A percentile compares a stretch with the other conserved stretches of the same genome.
Conservation (phyloP, 495 filamentous ascomycete genomes). For the Aspergillus haitiensis region DNA sequence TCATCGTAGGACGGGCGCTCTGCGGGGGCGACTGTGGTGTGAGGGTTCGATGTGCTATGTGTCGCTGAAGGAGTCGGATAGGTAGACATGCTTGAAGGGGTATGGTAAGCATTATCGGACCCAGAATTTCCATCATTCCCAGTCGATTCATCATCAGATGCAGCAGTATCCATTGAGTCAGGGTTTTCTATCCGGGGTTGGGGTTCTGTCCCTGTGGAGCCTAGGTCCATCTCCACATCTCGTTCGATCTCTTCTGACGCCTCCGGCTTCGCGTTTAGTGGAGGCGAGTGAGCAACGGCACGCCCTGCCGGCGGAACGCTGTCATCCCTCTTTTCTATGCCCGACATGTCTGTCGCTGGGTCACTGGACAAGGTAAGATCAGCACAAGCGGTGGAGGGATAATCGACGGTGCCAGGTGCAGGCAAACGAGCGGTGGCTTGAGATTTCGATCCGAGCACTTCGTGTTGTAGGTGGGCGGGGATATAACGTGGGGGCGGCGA, state of each 20-base stretch:
- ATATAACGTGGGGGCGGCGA: constrained; percentile 53
- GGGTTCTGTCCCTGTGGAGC: constrained; percentile 22
- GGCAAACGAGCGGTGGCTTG: constrained; percentile 45
- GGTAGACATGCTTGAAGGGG: constrained; percentile 34
- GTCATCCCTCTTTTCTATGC: constrained; percentile 35
- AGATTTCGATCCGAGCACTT: constrained; percentile 50
- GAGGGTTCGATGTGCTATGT: constrained; percentile 21
- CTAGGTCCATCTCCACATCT: constrained; percentile 38
- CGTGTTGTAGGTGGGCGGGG: constrained; percentile 62
- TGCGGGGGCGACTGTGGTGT: constrained; percentile 15
- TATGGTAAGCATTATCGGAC: constrained; percentile 33
- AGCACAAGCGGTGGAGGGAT: constrained; percentile 71
- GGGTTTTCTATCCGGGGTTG: constrained; percentile 24
- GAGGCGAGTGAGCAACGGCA: constrained; percentile 44
- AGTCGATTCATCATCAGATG: constrained; percentile 26
- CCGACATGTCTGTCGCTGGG: constrained; percentile 52
- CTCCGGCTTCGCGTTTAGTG: constrained; percentile 54
- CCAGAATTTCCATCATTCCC: constrained; percentile 22
- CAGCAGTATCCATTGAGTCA: constrained; percentile 29
- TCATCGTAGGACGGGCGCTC: constrained; percentile 66
- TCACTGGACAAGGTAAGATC: constrained; percentile 68
- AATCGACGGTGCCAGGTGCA: constrained; percentile 61
- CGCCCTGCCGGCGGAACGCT: constrained; percentile 26
- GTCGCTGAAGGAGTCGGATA: constrained; percentile 27
- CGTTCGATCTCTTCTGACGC: constrained; percentile 47